Conservation (phyloP, 2,329 filamentous ascomycete species). For the Tolypocladium guangdongense region DNA sequence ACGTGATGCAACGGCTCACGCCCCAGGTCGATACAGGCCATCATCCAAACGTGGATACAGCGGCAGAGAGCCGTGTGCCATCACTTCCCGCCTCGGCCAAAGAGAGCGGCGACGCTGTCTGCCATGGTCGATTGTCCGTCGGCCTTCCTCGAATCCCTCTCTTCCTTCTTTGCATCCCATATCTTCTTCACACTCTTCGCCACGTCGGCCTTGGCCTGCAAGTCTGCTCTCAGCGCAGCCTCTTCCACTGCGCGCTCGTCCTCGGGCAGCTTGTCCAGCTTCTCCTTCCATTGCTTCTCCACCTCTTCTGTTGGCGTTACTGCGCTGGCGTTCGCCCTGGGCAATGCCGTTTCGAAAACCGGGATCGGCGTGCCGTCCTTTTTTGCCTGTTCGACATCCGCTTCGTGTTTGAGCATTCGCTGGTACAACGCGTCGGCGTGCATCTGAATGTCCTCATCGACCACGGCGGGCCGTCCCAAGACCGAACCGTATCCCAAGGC, state of each 20-base stretch:
- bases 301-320: slow-evolving; percentile 31
- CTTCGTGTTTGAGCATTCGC: slow-evolving; percentile 75
- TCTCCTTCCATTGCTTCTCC: slow-evolving; percentile 39
- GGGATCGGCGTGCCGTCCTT: slow-evolving; percentile 48
- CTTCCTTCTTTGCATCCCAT: slow-evolving; percentile 44
- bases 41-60: not conserved
- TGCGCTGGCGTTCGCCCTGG: slow-evolving; percentile 15
- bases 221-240: slow-evolving; percentile 51
- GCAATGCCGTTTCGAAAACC: slow-evolving; percentile 46
- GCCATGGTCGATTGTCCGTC: slow-evolving; percentile 19
- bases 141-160: slow-evolving; percentile 34
- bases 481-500: slow-evolving; percentile 76
- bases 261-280: slow-evolving; percentile 45
- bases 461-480: slow-evolving; percentile 49
- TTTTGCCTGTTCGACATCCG: slow-evolving; percentile 58
- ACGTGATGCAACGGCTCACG: not conserved
- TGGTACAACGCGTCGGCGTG: slow-evolving; percentile 88
- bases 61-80: not conserved
- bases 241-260: slow-evolving; percentile 52
- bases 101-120: slow-evolving; percentile 18
- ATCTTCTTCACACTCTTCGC: slow-evolving; percentile 43
- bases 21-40: not conserved
- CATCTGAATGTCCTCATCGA: slow-evolving; percentile 88
- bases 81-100: slow-evolving; percentile 17
- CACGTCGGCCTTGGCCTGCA: slow-evolving; percentile 48